Conservation (phyloP, 768 basidiomycete genomes). For the Mycena metata region DNA sequence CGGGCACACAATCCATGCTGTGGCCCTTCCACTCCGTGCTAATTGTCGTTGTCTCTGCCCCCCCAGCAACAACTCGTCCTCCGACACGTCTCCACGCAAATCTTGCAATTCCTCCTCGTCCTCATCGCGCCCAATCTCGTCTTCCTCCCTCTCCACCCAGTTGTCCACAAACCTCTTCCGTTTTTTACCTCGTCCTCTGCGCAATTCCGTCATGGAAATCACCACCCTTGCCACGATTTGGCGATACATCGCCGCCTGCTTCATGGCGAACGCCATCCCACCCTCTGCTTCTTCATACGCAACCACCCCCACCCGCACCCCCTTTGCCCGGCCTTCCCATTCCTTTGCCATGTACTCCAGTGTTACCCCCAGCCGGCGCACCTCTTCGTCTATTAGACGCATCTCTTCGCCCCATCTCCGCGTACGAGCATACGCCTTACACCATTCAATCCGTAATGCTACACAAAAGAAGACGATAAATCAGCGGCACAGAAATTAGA, state of each 20-base stretch:
- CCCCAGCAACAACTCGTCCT: constrained; percentile 15
- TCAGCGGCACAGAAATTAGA: no score
- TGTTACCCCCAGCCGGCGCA: neutral
- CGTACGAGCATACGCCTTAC: constrained; percentile 11
- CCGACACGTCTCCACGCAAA: neutral
- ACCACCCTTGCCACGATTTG: neutral
- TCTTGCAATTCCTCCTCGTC: constrained; percentile 7
- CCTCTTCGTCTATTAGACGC: constrained; percentile 29
- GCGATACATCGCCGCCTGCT: constrained; percentile 10
- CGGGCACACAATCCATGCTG: no score
- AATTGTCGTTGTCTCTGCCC: neutral
- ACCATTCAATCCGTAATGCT: constrained; percentile 37
- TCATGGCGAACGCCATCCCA: neutral
- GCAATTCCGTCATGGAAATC: neutral
- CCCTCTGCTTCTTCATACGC: neutral
- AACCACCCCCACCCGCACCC: neutral
- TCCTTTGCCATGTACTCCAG: neutral
- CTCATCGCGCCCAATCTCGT: neutral
- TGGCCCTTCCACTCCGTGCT: no score
- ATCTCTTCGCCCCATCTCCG: constrained; percentile 36
- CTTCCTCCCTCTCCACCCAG: neutral
- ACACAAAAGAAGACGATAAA: no score
- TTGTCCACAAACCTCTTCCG: neutral
- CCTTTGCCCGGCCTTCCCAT: constrained; percentile 1
- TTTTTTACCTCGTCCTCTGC: neutral